Evolutionary conservation across 2,329 filamentous ascomycete genomes (phyloP).

Genomic region (Hypoxylon sp.): DNA sequence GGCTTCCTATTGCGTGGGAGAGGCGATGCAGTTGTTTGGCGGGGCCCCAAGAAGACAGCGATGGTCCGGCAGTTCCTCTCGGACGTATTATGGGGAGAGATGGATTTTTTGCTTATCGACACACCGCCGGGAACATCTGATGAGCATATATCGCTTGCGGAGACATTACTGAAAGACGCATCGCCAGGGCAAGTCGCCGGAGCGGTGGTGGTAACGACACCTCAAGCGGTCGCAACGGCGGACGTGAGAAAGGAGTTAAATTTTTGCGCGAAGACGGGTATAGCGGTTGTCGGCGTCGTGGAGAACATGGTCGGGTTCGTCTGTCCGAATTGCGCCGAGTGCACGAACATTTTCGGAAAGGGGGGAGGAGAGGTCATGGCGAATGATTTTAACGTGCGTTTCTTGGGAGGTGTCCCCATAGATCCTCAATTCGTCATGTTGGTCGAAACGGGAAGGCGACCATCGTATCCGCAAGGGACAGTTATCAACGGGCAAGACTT

Average conservation of each 20-base stretch:
- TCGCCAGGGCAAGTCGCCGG: slow-evolving; percentile 78
- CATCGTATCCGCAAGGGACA: slow-evolving; percentile 77
- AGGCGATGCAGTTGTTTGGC: slow-evolving; percentile 95
- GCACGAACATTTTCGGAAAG: slow-evolving; percentile 92
- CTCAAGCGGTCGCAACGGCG: slow-evolving; percentile 91
- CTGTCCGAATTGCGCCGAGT: slow-evolving; percentile 83
- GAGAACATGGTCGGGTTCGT: slow-evolving; percentile 97
- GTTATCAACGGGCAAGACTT: slow-evolving; percentile 68
- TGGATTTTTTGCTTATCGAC: slow-evolving; percentile 95
- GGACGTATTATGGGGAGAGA: slow-evolving; percentile 86
- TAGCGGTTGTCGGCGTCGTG: slow-evolving; percentile 85
- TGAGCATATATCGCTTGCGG: slow-evolving; percentile 94
- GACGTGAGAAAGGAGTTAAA: slow-evolving; percentile 96
- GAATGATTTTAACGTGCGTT: slow-evolving; percentile 82
- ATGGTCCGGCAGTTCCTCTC: slow-evolving; percentile 98
- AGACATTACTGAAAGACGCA: slow-evolving; percentile 78
- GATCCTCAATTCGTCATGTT: slow-evolving; percentile 91
- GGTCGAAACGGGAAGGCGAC: slow-evolving; percentile 78
- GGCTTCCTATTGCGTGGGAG: slow-evolving; percentile 87
- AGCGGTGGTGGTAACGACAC: slow-evolving; percentile 94
- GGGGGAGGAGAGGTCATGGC: slow-evolving; percentile 94
- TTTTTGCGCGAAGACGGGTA: slow-evolving; percentile 86
- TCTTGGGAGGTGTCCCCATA: slow-evolving; percentile 88
- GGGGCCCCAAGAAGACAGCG: slow-evolving; percentile 97
- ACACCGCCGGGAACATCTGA: slow-evolving; percentile 96